These are phyloP conservation scores for Rusavskia elegans DNA, from an alignment of 495 filamentous ascomycete genomes.

Conservation along the genomic window DNA sequence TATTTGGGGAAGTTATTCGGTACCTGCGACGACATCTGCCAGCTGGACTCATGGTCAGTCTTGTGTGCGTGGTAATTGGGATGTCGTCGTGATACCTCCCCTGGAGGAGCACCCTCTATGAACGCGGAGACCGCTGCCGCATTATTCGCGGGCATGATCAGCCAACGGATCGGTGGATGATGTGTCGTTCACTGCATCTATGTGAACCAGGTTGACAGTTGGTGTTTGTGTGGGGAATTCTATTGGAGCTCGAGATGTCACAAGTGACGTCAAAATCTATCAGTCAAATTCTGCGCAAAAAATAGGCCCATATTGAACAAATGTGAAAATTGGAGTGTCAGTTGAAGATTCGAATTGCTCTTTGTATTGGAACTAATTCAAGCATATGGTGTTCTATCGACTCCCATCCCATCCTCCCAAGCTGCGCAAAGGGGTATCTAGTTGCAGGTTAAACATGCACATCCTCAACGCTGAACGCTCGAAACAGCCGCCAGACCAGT, in stretches of 20 bases:
- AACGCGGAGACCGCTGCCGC: conserved; percentile 66
- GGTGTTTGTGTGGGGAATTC: too few species aligned
- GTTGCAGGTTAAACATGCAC: conserved; percentile 67
- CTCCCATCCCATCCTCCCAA: neutral
- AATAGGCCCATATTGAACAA: too few species aligned
- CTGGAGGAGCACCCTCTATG: conserved; percentile 86
- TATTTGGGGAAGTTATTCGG: neutral
- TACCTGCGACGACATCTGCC: conserved; percentile 81
- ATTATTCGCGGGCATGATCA: conserved; percentile 12
- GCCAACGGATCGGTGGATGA: neutral
- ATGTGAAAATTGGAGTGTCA: too few species aligned
- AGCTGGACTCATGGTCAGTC: conserved; percentile 36
- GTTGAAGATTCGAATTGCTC: too few species aligned
- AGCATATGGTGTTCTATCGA: too few species aligned
- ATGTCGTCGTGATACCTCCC: conserved; percentile 55
- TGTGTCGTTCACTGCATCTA: neutral
- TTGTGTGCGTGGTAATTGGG: neutral
- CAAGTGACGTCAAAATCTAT: too few species aligned
- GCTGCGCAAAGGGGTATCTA: conserved; percentile 7
- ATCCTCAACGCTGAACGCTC: conserved; percentile 23
- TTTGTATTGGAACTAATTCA: too few species aligned
- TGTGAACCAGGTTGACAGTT: neutral
- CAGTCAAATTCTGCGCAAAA: too few species aligned
- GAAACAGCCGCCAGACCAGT: conserved; percentile 6
- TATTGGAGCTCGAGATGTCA: too few species aligned